phyloP scores from a whole-genome alignment of 345 rosid species.

The Angophora floribunda region DNA sequence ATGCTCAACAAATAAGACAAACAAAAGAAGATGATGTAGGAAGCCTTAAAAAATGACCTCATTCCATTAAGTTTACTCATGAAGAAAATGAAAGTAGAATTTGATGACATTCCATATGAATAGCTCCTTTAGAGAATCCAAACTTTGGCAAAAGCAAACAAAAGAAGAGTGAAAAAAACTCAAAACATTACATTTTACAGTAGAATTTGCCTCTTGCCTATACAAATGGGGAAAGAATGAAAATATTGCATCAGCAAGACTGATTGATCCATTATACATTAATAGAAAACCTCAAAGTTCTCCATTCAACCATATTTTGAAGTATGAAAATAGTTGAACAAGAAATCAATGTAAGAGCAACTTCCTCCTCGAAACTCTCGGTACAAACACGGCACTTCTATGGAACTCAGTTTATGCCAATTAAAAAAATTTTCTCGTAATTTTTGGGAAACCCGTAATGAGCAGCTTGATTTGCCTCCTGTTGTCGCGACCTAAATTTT shows the following conservation, averaged over 20 bases:
- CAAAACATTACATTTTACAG: not conserved
- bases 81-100: not conserved
- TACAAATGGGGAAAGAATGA: not conserved
- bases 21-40: not conserved
- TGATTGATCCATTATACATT: not conserved
- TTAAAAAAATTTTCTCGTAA: not conserved
- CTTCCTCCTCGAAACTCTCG: slow-evolving; percentile 38
- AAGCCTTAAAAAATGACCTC: not conserved
- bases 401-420: not conserved
- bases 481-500: too few species aligned
- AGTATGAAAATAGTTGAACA: not conserved
- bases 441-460: slow-evolving; percentile 17
- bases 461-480: slow-evolving; percentile 8
- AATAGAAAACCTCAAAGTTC: not conserved
- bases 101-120: not conserved
- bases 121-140: not conserved
- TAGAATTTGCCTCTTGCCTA: not conserved
- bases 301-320: not conserved
- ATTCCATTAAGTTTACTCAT: not conserved
- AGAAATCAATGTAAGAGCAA: not conserved
- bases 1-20: not conserved
- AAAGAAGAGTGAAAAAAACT: not conserved
- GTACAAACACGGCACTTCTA: slow-evolving; percentile 29
- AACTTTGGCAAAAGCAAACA: not conserved
- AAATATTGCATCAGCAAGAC: not conserved